Conservation (phyloP, 2,329 filamentous ascomycete species). For the Colletotrichum horii region DNA sequence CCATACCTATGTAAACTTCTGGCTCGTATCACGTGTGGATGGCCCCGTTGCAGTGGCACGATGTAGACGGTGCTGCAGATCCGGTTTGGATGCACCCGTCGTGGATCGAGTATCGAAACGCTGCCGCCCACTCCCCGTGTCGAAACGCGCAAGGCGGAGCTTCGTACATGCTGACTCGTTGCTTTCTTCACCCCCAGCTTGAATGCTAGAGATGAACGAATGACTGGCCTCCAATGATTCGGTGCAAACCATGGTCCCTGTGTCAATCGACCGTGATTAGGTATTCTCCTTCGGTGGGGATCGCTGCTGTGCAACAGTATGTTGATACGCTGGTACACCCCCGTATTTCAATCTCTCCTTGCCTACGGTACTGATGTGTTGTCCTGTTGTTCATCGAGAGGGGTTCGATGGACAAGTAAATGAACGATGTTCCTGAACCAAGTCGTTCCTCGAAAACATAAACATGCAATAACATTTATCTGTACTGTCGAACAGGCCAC, state of each 20-base stretch:
- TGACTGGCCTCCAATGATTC: background rate
- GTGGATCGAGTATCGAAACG: background rate
- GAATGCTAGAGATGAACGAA: background rate
- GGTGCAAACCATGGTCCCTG: background rate
- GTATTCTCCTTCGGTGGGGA: background rate
- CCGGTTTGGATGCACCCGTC: background rate
- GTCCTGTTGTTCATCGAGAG: background rate
- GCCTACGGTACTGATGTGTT: background rate
- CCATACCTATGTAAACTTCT: background rate
- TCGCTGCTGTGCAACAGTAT: background rate
- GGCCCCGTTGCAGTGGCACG: background rate
- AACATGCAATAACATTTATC: background rate
- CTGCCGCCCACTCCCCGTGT: background rate
- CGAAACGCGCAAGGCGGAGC: slow-evolving; percentile 1
- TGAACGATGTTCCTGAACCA: background rate
- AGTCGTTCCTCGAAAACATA: background rate
- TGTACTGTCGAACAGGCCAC: background rate
- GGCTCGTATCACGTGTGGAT: background rate
- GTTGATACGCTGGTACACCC: background rate
- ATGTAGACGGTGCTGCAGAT: background rate
- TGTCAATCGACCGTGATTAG: background rate
- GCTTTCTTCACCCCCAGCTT: background rate
- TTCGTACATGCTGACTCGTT: background rate
- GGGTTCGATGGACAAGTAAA: background rate
- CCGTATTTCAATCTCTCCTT: background rate